phyloP scores from a whole-genome alignment of 202 grass and related monocot species.

The Digitaria exilis region DNA sequence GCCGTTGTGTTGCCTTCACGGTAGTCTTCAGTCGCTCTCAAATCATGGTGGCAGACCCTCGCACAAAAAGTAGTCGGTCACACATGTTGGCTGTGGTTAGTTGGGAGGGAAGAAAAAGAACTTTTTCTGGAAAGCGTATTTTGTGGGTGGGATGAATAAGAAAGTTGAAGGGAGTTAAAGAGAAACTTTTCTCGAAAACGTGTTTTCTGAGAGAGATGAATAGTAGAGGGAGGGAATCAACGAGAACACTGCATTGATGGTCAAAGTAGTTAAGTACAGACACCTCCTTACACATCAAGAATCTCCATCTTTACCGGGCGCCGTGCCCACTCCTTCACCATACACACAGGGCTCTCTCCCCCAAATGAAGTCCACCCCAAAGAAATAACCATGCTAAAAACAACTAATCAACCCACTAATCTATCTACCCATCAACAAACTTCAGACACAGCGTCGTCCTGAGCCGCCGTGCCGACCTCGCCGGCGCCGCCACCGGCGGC shows the following conservation, averaged over 20 bases:
- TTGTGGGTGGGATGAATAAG: too few relatives aligned
- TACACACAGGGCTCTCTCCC: not conserved
- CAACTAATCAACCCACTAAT: not conserved
- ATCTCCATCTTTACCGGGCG: not conserved
- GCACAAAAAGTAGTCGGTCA: too few relatives aligned
- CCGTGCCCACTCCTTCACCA: not conserved
- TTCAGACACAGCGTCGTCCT: conserved; percentile 39
- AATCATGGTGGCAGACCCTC: not conserved
- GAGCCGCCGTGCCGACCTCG: not conserved
- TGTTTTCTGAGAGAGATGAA: too few relatives aligned
- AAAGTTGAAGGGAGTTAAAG: too few relatives aligned
- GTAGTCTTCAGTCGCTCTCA: not conserved
- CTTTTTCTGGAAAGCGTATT: too few relatives aligned
- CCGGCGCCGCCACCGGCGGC: not conserved
- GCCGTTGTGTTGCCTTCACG: not conserved
- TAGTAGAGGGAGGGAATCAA: conserved; percentile 19
- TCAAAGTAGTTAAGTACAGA: conserved; percentile 54
- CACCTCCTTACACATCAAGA: conserved; percentile 25
- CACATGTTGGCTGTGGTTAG: too few relatives aligned
- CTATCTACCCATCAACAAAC: too few relatives aligned
- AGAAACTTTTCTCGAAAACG: too few relatives aligned
- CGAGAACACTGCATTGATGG: conserved; percentile 25
- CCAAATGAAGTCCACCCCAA: not conserved
- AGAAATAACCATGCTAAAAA: too few relatives aligned
- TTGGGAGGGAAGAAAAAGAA: too few relatives aligned